Base-by-base conservation (phyloP, 2,329 filamentous ascomycete species). In the Claviceps quebecensis region DNA sequence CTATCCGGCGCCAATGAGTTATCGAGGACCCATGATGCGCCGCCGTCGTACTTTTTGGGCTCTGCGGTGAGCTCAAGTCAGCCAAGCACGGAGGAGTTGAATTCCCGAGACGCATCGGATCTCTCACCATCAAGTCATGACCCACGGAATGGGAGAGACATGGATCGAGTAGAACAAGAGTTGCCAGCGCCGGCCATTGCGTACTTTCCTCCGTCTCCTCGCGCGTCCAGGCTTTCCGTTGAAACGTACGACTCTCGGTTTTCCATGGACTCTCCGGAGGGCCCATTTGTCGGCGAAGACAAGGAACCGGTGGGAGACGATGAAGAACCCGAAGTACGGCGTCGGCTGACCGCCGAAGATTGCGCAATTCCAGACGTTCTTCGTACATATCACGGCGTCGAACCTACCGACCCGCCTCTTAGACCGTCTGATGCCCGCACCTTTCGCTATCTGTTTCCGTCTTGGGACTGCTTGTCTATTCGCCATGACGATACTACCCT, bases 401-500 rank as follows among this genome's bases (percentile, higher is more conserved):
- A 36, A 14, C 38, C 43, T 29, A 43, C 41, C 23, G 49, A 50
- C 7, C 45, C 52, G 3, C 19, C 46, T 0, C 45, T 51, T 23
- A 23, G 34, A 17, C 78, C 89, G 11, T 87, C 89, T 1, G 90
- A 84, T 1, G 85, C 91, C 3, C 75, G 83, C 53, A 84, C 90
- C 58, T 97, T 97, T 65, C 83, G 82, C 26, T 77, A 83, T 50
- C 77, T 95, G 50, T 98, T 96, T 65, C 91, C 93, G 11, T 94
- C 90, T 8, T 77, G 83, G 58, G 81, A 88, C 64, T 80, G 86
- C 52, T 71, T 97, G 49, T 80, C 80, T 38, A 88, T 98, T 61
- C 81, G 86, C 29, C 91, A 97, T 64, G 93, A 97, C 64, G 88
- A 96, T 67, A 81, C 87, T 47, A 93, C 89, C 0, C 69, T 83